phyloP scores from a whole-genome alignment of 2,329 filamentous ascomycete genomes.

The Xylariaceae sp. region DNA sequence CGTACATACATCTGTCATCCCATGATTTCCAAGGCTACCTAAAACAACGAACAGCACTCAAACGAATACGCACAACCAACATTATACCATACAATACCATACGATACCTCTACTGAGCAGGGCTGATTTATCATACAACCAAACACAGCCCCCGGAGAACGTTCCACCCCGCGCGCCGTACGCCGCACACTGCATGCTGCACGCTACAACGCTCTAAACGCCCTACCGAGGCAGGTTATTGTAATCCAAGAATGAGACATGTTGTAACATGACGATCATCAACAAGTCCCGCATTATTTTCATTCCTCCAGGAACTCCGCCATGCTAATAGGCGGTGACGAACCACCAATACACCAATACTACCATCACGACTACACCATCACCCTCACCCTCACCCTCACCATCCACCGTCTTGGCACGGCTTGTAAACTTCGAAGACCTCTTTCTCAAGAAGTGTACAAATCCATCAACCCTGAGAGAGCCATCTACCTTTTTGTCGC shows the following conservation, averaged over 20 bases:
- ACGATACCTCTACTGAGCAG: too few relatives aligned
- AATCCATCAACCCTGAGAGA: too few relatives aligned
- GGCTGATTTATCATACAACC: background rate
- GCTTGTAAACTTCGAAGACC: too few relatives aligned
- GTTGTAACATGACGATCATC: slow-evolving; percentile 26
- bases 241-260: background rate
- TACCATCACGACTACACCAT: too few relatives aligned
- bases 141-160: slow-evolving; percentile 1
- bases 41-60: background rate
- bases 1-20: background rate
- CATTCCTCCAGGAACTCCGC: background rate
- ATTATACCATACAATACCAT: too few relatives aligned
- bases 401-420: too few relatives aligned
- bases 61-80: background rate
- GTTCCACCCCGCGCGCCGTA: background rate
- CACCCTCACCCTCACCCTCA: too few relatives aligned
- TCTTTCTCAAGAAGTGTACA: too few relatives aligned
- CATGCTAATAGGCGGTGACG: too few relatives aligned
- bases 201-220: background rate
- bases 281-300: slow-evolving; percentile 15
- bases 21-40: background rate
- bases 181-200: background rate
- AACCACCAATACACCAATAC: too few relatives aligned
- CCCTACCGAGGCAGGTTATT: background rate
- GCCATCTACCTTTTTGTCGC: too few relatives aligned